Conservation (phyloP, 2,329 filamentous ascomycete species). For the Epichloe amarillans region DNA sequence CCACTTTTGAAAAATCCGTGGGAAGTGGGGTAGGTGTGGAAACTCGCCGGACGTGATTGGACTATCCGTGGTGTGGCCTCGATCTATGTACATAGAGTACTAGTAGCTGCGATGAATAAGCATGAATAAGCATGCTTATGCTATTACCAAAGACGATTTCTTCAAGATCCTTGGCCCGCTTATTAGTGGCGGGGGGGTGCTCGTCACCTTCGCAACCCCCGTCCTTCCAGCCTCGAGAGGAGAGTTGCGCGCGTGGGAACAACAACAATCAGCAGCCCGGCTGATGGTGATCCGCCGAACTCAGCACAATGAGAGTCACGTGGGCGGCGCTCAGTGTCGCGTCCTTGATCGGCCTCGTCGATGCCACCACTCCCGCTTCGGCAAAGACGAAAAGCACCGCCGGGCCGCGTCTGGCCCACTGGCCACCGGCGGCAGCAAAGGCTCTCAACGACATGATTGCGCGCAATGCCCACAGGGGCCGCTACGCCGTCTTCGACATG, state of each 20-base stretch:
- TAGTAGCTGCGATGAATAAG: too few species aligned
- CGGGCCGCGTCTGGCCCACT: slow-evolving; percentile 14
- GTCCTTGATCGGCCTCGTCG: neutral
- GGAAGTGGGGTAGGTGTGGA: too few species aligned
- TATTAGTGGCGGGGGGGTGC: too few species aligned
- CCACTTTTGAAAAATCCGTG: too few species aligned
- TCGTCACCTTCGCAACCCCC: too few species aligned
- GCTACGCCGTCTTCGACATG: slow-evolving; percentile 30
- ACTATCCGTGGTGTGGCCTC: too few species aligned
- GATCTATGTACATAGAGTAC: too few species aligned
- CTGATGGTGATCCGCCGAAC: neutral
- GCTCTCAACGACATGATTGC: slow-evolving; percentile 24
- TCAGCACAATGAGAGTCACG: neutral
- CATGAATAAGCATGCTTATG: too few species aligned
- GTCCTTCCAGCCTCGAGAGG: too few species aligned
- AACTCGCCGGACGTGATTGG: too few species aligned
- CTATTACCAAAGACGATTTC: too few species aligned
- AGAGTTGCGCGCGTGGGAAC: neutral
- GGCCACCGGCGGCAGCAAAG: slow-evolving; percentile 22
- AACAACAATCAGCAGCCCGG: neutral
- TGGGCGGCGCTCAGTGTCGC: neutral
- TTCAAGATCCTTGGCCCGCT: too few species aligned
- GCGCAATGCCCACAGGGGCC: slow-evolving; percentile 22
- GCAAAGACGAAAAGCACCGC: neutral
- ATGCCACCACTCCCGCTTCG: neutral